Conservation (phyloP, 805 yeast genomes). For the Candida incommunis region DNA sequence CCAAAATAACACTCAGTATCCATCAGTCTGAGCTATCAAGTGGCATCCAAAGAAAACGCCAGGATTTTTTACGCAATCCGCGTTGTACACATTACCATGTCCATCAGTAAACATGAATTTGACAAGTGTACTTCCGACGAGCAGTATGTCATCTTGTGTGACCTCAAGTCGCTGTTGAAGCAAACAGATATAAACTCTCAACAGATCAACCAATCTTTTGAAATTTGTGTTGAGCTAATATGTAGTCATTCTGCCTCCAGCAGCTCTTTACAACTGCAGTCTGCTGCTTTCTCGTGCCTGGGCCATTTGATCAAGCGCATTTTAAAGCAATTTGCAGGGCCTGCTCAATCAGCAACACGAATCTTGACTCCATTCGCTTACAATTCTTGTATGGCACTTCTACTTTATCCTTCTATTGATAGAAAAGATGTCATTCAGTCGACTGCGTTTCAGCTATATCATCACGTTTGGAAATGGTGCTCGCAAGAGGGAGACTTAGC, state of each 20-base stretch:
- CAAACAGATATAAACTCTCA: background rate
- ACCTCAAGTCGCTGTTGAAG: slow-evolving; percentile 7
- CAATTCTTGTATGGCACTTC: background rate
- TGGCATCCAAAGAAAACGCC: no score
- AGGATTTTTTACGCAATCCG: no score
- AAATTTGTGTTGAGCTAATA: background rate
- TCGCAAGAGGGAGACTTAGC: slow-evolving; percentile 21
- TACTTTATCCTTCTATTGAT: background rate
- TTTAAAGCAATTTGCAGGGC: background rate
- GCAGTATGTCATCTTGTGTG: slow-evolving; percentile 13
- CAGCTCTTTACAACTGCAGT: background rate
- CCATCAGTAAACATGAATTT: background rate
- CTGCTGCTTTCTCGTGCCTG: background rate
- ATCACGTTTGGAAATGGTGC: slow-evolving; percentile 26
- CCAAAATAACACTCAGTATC: no score
- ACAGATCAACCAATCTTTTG: background rate
- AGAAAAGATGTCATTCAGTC: background rate
- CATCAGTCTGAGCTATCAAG: no score
- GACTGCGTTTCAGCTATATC: slow-evolving; percentile 14
- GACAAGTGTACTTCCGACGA: background rate
- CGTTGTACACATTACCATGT: no score
- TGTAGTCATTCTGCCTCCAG: background rate
- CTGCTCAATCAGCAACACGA: background rate
- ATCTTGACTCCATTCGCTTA: background rate
- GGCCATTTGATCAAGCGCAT: background rate